phyloP scores from a whole-genome alignment of 352 stramenopile species.

The Globisporangium okanoganense region DNA sequence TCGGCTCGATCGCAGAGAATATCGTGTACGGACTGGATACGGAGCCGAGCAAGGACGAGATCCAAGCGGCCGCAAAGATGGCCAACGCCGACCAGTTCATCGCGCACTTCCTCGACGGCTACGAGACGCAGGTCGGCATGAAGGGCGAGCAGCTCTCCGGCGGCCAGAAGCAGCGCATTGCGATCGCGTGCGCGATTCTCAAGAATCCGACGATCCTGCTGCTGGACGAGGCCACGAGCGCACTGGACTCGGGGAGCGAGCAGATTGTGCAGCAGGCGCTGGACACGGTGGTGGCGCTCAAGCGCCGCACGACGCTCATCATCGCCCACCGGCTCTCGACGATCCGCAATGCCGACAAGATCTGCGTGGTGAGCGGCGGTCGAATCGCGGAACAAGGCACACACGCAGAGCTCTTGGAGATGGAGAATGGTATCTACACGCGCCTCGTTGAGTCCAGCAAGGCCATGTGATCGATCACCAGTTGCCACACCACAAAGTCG shows the following conservation, averaged over 20 bases:
- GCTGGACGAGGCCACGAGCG: slow-evolving; percentile 40
- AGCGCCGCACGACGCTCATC: slow-evolving; percentile 43
- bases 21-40: slow-evolving; percentile 37
- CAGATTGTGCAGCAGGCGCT: slow-evolving; percentile 24
- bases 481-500: not conserved
- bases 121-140: slow-evolving; percentile 85
- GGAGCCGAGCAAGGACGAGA: slow-evolving; percentile 24
- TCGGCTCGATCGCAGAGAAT: slow-evolving; percentile 36
- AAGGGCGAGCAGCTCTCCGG: slow-evolving; percentile 54
- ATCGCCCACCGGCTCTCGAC: slow-evolving; percentile 20
- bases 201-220: slow-evolving; percentile 25
- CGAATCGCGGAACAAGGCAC: slow-evolving; percentile 16
- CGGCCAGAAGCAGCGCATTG: slow-evolving; percentile 95
- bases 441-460: slow-evolving; percentile 13
- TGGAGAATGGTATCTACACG: slow-evolving; percentile 19
- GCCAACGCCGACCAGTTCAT: slow-evolving; percentile 91
- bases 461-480: not conserved
- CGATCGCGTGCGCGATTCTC: slow-evolving; percentile 72
- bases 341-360: slow-evolving; percentile 23
- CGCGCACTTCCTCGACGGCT: slow-evolving; percentile 68
- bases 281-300: slow-evolving; percentile 18
- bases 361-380: slow-evolving; percentile 15
- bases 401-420: slow-evolving; percentile 16
- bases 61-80: slow-evolving; percentile 66
- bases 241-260: slow-evolving; percentile 36